Evolutionary conservation across 1,139 yeast species (phyloP), one percentile per base, ranked within the genome.

Genomic region (Saccharomycopsis crataegensis): DNA sequence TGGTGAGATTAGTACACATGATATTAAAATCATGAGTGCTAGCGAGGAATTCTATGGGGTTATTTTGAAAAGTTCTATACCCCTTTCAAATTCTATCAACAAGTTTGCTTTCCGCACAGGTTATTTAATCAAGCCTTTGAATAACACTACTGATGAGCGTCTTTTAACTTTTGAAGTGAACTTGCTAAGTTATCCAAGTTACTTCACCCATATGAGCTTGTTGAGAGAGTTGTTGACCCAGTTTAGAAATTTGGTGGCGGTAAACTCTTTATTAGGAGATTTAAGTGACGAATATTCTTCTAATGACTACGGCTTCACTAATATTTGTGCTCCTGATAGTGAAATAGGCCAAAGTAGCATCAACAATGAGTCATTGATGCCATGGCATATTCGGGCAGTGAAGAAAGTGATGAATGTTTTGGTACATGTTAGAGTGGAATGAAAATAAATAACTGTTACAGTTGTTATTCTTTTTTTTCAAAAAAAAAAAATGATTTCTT

Each of bases 371-470:
- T 68, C 75, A 0, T 69, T 75, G 43, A 71, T 83, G 1, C 97
- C 97, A n/a, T 86, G 95, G 89, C 96, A 89, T 66, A 76, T 88
- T 36, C 71, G 79, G 36, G 88, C 96, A 0, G 96, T 88, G 6
- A 77, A 79, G 37, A 87, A 86, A 64, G 74, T 83, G 60, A 66
- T 85, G 62, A 78, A 74, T 48, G 67, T 67, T 31, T 58, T 77
- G 42, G 70, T 72, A 1, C 79, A 77, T 61, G 58, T 75, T 3
- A 65, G 66, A 34, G 74, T 74, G 11, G 66, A 64, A 5, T 44
- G 47, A 44, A 16, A 28, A 8, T 5, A 8, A 16, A 5, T 4
- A 4, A 22, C 4, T 22, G 28, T 22, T 22, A 22, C 28, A 22
- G 28, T n/a, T n/a, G n/a, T n/a, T n/a, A n/a, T n/a, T n/a, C n/a